Evolutionary conservation across 169 alveolate genomes (phyloP).

Genomic region (Prorocentrum cordatum): DNA sequence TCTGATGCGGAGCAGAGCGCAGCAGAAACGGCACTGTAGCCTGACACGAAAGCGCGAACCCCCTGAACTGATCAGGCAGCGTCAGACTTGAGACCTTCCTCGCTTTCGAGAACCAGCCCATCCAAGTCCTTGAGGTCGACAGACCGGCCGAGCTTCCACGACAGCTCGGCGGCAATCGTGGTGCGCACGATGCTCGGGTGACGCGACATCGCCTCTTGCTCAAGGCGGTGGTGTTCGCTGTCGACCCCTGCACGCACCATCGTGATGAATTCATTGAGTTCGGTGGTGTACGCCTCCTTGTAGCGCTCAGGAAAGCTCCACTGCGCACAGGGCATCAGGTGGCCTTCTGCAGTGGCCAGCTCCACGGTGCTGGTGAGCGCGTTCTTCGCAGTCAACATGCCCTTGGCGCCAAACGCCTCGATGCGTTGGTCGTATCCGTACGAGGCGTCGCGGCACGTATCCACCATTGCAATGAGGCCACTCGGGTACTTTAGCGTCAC

Average conservation of each 20-base stretch:
- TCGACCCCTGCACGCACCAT: slow-evolving; percentile 40
- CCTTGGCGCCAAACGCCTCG: not conserved
- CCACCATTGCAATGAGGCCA: slow-evolving; percentile 59
- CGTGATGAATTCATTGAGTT: slow-evolving; percentile 35
- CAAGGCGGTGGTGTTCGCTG: too few species aligned
- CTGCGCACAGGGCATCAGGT: not conserved
- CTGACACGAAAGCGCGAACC: too few species aligned
- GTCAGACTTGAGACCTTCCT: too few species aligned
- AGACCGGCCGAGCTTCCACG: slow-evolving; percentile 16
- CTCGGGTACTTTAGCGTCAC: slow-evolving; percentile 50
- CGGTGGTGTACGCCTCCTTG: slow-evolving; percentile 23
- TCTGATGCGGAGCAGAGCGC: too few species aligned
- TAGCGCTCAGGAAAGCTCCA: slow-evolving; percentile 52
- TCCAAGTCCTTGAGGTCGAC: not conserved
- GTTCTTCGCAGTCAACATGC: too few species aligned
- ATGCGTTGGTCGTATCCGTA: slow-evolving; percentile 8
- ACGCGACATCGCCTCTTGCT: slow-evolving; percentile 16
- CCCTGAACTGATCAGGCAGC: too few species aligned
- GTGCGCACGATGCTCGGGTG: slow-evolving; percentile 59
- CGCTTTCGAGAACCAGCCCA: too few species aligned
- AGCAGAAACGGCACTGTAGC: too few species aligned
- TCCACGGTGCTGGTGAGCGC: slow-evolving; percentile 27
- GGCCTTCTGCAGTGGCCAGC: slow-evolving; percentile 17
- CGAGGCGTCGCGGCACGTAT: slow-evolving; percentile 53
- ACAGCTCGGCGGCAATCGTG: slow-evolving; percentile 55